A percentile compares a stretch with the other conserved stretches of the same genome.
Evolutionary conservation across 106 monocot genomes (phyloP).

Genomic region (Allium sativum): DNA sequence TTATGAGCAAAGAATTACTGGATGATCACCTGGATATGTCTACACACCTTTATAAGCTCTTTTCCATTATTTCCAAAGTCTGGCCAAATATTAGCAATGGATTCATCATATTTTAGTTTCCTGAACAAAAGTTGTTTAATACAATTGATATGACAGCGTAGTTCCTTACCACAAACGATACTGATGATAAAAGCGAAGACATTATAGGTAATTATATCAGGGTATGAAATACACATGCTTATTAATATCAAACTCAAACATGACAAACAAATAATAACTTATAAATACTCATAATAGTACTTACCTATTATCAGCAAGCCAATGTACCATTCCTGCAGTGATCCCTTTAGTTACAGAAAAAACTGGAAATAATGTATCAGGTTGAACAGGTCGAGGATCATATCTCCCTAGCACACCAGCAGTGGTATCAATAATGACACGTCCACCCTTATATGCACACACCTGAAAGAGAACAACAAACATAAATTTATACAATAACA

Average conservation of each 20-base stretch:
- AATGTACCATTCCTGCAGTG: slow-evolving; percentile 83
- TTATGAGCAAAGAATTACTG: too few species aligned
- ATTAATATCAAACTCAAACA: background rate
- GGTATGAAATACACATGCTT: background rate
- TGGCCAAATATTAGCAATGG: slow-evolving; percentile 86
- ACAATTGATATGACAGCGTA: background rate
- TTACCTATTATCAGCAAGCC: slow-evolving; percentile 85
- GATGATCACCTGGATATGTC: background rate
- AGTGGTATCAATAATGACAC: slow-evolving; percentile 90
- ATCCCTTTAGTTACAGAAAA: slow-evolving; percentile 94
- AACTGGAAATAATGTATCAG: slow-evolving; percentile 84
- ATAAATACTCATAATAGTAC: background rate
- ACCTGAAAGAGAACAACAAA: slow-evolving; percentile 35
- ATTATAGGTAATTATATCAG: too few species aligned
- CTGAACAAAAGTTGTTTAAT: slow-evolving; percentile 16
- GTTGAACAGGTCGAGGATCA: slow-evolving; percentile 91
- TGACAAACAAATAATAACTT: background rate
- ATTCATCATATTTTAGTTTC: slow-evolving; percentile 75
- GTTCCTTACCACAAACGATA: background rate
- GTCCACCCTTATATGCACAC: slow-evolving; percentile 94
- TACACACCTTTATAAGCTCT: slow-evolving; percentile 64
- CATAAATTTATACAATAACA: background rate
- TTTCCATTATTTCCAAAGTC: slow-evolving; percentile 64
- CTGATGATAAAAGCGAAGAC: background rate
- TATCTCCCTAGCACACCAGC: slow-evolving; percentile 94